Base-by-base conservation (phyloP, 306 rosid species). In the Hylodesmum podocarpum region DNA sequence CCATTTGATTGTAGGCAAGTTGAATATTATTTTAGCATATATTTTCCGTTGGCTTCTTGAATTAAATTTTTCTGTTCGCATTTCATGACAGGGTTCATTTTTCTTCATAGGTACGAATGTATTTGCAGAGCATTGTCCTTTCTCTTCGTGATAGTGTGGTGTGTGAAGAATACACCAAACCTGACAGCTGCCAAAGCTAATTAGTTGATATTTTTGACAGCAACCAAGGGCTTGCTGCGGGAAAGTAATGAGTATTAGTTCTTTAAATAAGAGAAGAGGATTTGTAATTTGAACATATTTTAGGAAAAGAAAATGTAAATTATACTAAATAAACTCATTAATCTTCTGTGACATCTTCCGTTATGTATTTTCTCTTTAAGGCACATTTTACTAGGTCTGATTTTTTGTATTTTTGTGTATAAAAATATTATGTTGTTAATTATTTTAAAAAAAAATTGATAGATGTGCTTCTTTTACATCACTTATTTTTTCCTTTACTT, bases 121-220 rank as follows among this genome's bases (percentile, higher is more conserved):
- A 24, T 65, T 64, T 72, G 51, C 31, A n/a, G 16, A 25, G 7
- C 77, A 46, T 10, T 15, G 64, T 36, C 70, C 54, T 12, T 28
- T 61, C 11, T 50, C 46, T 19, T 49, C 19, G 1, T 53, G 36
- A 9, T 27, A 19, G 34, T 70, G 3, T 44, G 39, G 40, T 25
- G 37, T 22, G 6, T 69, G 82, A 59, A 58, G 65, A 33, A 61
- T 71, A 67, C 31, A 18, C 37, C 57, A 49, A 10, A 61, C 72
- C 33, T 47, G 36, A 47, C 74, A 39, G 29, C 68, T 39, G 21
- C 59, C 59, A 49, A 39, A 70, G 57, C 66, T 50, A 61, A 36
- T 61, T 25, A 34, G 63, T 72, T 71, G 43, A 39, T 61, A n/a
- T n/a, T n/a, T n/a, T n/a, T n/a, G n/a, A n/a, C n/a, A 4, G 13